Evolutionary conservation across 2,329 filamentous ascomycete genomes (phyloP).

Genomic region (Sporothrix variecibatus): DNA sequence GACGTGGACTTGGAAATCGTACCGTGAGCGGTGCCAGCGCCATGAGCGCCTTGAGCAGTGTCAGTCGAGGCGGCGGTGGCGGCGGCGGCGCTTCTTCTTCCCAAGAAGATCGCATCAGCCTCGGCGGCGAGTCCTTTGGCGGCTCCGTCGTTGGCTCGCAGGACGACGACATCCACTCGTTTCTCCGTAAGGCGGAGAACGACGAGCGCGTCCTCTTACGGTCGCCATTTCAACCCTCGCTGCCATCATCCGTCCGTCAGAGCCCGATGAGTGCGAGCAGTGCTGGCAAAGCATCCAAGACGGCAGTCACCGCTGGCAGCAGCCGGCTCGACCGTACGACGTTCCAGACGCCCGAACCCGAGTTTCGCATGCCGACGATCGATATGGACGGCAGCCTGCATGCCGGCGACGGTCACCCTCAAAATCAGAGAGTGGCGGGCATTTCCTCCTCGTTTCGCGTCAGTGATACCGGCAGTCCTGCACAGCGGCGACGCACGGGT

Average conservation of each 20-base stretch:
- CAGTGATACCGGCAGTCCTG: slow-evolving; percentile 30
- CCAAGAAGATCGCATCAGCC: slow-evolving; percentile 14
- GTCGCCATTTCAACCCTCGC: slow-evolving; percentile 57
- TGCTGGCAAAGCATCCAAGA: neutral
- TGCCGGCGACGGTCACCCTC: slow-evolving; percentile 14
- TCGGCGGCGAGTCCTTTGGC: slow-evolving; percentile 40
- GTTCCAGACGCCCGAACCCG: slow-evolving; percentile 49
- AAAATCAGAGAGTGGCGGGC: slow-evolving; percentile 33
- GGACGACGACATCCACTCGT: slow-evolving; percentile 57
- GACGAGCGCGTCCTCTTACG: slow-evolving; percentile 58
- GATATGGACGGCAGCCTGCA: slow-evolving; percentile 41
- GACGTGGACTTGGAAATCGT: slow-evolving; percentile 2
- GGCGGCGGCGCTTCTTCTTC: slow-evolving; percentile 12
- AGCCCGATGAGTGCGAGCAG: slow-evolving; percentile 33
- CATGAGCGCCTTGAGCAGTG: neutral
- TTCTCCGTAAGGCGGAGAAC: slow-evolving; percentile 55
- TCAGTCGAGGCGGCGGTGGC: neutral
- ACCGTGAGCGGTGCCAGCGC: slow-evolving; percentile 4
- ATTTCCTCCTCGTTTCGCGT: slow-evolving; percentile 26
- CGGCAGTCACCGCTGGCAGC: neutral
- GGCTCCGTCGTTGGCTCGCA: slow-evolving; percentile 51
- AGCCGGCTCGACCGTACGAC: slow-evolving; percentile 23
- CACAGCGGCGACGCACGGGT: neutral
- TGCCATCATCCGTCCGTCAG: slow-evolving; percentile 44
- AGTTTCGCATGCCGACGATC: slow-evolving; percentile 56